Percentiles rank a stretch among this genome's conserved stretches.
Conservation (phyloP, 2,329 filamentous ascomycete genomes). For the Zymoseptoria tritici region DNA sequence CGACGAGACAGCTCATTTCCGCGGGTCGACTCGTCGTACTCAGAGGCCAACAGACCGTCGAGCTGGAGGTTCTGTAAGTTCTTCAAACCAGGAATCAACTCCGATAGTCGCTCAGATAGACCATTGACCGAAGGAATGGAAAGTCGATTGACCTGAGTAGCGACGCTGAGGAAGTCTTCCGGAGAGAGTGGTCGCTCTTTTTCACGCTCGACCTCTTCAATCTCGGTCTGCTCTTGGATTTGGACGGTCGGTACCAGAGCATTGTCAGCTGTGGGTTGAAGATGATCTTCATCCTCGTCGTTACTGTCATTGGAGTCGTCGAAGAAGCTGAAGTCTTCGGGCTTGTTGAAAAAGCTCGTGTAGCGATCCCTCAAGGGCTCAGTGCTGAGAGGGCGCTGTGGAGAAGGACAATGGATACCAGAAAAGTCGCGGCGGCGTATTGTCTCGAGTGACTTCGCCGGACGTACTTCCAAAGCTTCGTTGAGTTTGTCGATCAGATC, state of each 20-base stretch:
- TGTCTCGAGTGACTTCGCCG: constrained; percentile 33
- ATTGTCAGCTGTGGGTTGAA: constrained; percentile 8
- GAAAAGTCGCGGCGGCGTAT: constrained; percentile 26
- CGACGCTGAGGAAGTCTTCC: constrained; percentile 34
- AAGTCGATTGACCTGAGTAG: constrained; percentile 39
- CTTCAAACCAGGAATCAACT: constrained; percentile 38
- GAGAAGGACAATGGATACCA: constrained; percentile 27
- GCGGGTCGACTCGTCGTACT: constrained; percentile 28
- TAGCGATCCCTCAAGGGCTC: constrained; percentile 38
- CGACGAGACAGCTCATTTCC: constrained; percentile 13
- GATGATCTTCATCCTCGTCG: constrained; percentile 12
- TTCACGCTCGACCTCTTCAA: constrained; percentile 14
- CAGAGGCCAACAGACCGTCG: constrained; percentile 29
- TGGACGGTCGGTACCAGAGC: constrained; percentile 19
- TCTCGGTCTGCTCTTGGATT: constrained; percentile 20
- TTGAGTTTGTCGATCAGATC: constrained; percentile 41
- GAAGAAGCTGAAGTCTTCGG: constrained; percentile 32
- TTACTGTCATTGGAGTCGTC: constrained; percentile 14
- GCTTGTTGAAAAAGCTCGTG: constrained; percentile 38
- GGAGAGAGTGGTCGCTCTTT: constrained; percentile 32
- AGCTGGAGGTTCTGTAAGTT: constrained; percentile 30
- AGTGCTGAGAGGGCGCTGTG: constrained; percentile 32
- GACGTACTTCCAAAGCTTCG: constrained; percentile 35
- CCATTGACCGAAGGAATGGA: constrained; percentile 40
- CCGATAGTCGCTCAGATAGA: constrained; percentile 40